Evolutionary conservation across 495 filamentous ascomycete species (phyloP).

Genomic region (Talaromyces liani): DNA sequence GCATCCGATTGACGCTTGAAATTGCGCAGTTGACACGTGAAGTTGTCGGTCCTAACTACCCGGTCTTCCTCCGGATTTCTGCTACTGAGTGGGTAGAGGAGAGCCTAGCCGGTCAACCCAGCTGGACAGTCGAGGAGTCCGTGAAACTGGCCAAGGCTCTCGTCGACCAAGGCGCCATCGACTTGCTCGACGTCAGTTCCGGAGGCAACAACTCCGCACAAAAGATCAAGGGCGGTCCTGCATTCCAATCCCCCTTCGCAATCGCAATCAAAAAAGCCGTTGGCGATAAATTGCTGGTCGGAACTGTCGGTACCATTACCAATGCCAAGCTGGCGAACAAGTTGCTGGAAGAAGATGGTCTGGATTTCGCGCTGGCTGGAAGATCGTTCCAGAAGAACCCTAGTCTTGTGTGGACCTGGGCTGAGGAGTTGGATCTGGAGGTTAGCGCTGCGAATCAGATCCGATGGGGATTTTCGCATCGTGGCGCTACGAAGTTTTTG

Average conservation of each 20-base stretch:
- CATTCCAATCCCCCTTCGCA: constrained; percentile 62
- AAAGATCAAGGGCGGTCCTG: constrained; percentile 41
- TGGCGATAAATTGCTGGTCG: constrained; percentile 34
- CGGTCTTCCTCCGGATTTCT: constrained; percentile 53
- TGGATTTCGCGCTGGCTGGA: constrained; percentile 44
- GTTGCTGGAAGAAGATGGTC: constrained; percentile 35
- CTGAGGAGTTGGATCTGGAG: constrained; percentile 53
- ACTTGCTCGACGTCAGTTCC: constrained; percentile 59
- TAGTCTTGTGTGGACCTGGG: constrained; percentile 55
- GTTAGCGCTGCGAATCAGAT: constrained; percentile 58
- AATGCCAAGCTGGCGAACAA: constrained; percentile 33
- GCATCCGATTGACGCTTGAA: constrained; percentile 21
- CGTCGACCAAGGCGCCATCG: constrained; percentile 49
- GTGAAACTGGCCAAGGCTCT: constrained; percentile 52
- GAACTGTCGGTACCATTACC: constrained; percentile 45
- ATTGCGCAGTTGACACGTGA: constrained; percentile 9
- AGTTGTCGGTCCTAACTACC: constrained; percentile 29
- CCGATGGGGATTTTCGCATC: constrained; percentile 38
- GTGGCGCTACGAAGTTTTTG: constrained; percentile 7
- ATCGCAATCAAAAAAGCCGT: constrained; percentile 53
- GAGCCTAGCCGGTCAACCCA: constrained; percentile 25
- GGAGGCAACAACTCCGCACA: constrained; percentile 50
- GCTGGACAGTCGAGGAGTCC: constrained; percentile 54
- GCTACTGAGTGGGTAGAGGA: constrained; percentile 60
- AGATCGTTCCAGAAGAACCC: constrained; percentile 55